phyloP scores from a whole-genome alignment of 768 basidiomycete species.

The Tubosaeta sp. region DNA sequence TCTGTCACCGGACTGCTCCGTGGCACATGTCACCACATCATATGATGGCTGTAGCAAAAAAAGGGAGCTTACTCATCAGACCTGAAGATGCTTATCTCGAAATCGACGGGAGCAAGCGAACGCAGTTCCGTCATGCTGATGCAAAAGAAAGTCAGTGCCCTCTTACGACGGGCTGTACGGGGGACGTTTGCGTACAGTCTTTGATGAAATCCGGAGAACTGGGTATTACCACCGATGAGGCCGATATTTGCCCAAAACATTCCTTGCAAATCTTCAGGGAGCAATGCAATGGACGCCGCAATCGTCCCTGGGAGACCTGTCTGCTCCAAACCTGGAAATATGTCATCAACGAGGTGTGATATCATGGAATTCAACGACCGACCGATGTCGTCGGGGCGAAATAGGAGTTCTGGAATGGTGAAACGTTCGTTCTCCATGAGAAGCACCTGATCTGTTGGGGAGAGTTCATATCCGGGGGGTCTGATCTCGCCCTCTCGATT shows the following conservation, averaged over 20 bases:
- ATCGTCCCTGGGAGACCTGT: constrained; percentile 74
- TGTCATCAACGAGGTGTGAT: constrained; percentile 2
- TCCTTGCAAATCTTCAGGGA: constrained; percentile 80
- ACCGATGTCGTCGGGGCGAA: constrained; percentile 90
- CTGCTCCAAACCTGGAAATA: constrained; percentile 65
- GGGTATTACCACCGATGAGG: constrained; percentile 78
- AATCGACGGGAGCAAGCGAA: constrained; percentile 77
- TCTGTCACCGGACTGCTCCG: constrained; percentile 57
- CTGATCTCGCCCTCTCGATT: constrained; percentile 59
- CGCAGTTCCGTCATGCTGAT: constrained; percentile 69
- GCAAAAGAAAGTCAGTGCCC: constrained; percentile 10
- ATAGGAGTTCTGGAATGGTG: constrained; percentile 87
- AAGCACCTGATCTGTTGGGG: constrained; percentile 65
- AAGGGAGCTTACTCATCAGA: constrained; percentile 61
- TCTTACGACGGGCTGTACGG: constrained; percentile 12
- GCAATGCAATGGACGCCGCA: constrained; percentile 65
- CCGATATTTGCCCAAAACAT: constrained; percentile 97
- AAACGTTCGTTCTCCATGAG: constrained; percentile 91
- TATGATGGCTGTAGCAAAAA: constrained; percentile 4
- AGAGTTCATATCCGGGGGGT: constrained; percentile 45
- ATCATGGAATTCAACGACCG: constrained; percentile 23
- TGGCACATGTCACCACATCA: constrained; percentile 13
- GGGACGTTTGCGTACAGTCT: constrained; percentile 59
- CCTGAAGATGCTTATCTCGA: constrained; percentile 67
- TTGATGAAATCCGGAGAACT: constrained; percentile 66